Evolutionary conservation across 2,329 filamentous ascomycete species (phyloP).

Genomic region (Rhinocladiella similis): DNA sequence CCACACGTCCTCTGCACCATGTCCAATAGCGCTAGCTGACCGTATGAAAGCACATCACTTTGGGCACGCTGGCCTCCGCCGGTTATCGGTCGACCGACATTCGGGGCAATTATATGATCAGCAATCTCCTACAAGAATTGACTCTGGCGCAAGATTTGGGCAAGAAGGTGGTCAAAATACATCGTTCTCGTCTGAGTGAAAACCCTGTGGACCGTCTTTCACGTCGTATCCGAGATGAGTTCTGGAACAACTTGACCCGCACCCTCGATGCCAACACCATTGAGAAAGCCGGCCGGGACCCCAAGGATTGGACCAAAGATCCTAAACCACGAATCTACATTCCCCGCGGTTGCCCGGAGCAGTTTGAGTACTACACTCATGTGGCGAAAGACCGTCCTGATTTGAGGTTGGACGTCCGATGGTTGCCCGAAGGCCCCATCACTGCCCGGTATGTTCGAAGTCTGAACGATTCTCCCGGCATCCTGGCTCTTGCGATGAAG

Average conservation of each 20-base stretch:
- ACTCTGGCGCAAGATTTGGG: constrained; percentile 89
- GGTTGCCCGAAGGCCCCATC: constrained; percentile 67
- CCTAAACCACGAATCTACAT: constrained; percentile 91
- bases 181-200: constrained; percentile 88
- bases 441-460: constrained; percentile 79
- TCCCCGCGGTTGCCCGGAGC: constrained; percentile 78
- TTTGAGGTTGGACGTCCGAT: constrained; percentile 81
- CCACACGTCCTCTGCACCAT: not conserved
- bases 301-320: constrained; percentile 93
- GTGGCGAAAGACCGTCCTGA: constrained; percentile 78
- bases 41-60: constrained; percentile 65
- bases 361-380: constrained; percentile 83
- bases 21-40: constrained; percentile 3
- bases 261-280: constrained; percentile 81
- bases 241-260: constrained; percentile 89
- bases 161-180: constrained; percentile 83
- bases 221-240: constrained; percentile 82
- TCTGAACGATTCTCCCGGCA: constrained; percentile 82
- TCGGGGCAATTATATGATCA: constrained; percentile 94
- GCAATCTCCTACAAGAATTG: constrained; percentile 92
- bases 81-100: constrained; percentile 87
- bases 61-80: constrained; percentile 82
- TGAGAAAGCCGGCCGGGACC: constrained; percentile 80
- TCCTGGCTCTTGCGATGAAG: constrained; percentile 88
- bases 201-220: constrained; percentile 89